Percentiles rank a stretch among this genome's conserved stretches.
phyloP scores from a whole-genome alignment of 2,329 filamentous ascomycete species.

The Hypoxylon sp. region DNA sequence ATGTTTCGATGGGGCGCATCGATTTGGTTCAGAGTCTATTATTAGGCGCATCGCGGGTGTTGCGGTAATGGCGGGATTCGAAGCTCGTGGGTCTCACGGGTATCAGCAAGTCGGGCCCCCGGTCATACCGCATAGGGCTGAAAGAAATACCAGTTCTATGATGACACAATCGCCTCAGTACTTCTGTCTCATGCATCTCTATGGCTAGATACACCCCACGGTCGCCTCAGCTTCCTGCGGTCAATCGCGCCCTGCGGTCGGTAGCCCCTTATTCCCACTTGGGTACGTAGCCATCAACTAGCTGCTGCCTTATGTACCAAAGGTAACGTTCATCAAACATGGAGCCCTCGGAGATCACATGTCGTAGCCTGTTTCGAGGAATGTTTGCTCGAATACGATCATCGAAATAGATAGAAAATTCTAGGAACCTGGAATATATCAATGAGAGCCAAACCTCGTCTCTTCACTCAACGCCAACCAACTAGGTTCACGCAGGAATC shows the following conservation, averaged over 20 bases:
- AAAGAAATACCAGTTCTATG: neutral
- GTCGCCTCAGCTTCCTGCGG: neutral
- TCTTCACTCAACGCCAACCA: neutral
- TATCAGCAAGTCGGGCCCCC: neutral
- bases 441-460: neutral
- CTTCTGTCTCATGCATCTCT: neutral
- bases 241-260: neutral
- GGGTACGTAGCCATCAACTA: neutral
- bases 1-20: neutral
- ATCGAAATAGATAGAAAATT: neutral
- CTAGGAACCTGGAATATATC: neutral
- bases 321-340: neutral
- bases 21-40: neutral
- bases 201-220: neutral
- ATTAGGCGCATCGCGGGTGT: neutral
- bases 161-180: neutral
- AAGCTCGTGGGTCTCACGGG: neutral
- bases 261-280: neutral
- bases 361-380: neutral
- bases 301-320: no score
- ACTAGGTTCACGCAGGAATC: neutral
- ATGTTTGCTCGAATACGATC: neutral
- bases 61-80: neutral
- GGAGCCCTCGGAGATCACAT: neutral
- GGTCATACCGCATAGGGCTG: neutral